These are phyloP conservation scores for Beauveria sp. DNA, from an alignment of 2,329 filamentous ascomycete species.

Conservation along the genomic window DNA sequence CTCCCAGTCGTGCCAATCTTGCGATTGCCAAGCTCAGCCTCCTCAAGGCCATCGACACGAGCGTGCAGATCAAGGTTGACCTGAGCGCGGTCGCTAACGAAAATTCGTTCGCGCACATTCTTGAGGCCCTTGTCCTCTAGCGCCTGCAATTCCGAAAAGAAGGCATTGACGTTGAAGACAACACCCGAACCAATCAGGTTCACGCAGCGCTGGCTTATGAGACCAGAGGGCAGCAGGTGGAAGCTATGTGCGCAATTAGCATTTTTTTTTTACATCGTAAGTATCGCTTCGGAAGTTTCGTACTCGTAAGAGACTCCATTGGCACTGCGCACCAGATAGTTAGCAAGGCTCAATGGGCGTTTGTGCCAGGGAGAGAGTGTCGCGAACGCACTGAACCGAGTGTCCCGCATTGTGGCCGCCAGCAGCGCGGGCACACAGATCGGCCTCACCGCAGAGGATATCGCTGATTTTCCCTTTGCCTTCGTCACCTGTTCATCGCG, in stretches of 20 bases:
- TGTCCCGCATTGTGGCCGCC: slow-evolving; percentile 18
- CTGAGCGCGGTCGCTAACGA: slow-evolving; percentile 56
- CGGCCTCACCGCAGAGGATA: slow-evolving; percentile 23
- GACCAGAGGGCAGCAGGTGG: slow-evolving; percentile 60
- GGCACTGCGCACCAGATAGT: slow-evolving; percentile 12
- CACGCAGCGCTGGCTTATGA: slow-evolving; percentile 55
- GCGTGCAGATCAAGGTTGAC: slow-evolving; percentile 59
- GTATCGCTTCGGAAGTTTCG: slow-evolving; percentile 8
- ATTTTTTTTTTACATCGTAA: neutral
- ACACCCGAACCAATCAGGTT: slow-evolving; percentile 68
- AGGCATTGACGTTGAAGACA: slow-evolving; percentile 52
- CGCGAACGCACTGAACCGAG: slow-evolving; percentile 11
- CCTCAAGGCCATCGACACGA: slow-evolving; percentile 62
- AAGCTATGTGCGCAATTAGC: slow-evolving; percentile 33
- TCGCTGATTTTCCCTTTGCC: slow-evolving; percentile 27
- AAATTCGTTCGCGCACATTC: slow-evolving; percentile 40
- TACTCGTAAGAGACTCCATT: slow-evolving; percentile 30
- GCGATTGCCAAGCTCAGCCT: slow-evolving; percentile 37
- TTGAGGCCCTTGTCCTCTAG: slow-evolving; percentile 32
- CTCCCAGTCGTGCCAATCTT: slow-evolving; percentile 24
- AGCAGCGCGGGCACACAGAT: slow-evolving; percentile 26
- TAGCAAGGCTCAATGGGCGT: neutral
- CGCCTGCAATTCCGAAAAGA: slow-evolving; percentile 34
- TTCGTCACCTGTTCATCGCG: neutral
- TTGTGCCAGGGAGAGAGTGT: slow-evolving; percentile 9